Evolutionary conservation across 208 protist species (phyloP).

Genomic region (Strigomonas galati): DNA sequence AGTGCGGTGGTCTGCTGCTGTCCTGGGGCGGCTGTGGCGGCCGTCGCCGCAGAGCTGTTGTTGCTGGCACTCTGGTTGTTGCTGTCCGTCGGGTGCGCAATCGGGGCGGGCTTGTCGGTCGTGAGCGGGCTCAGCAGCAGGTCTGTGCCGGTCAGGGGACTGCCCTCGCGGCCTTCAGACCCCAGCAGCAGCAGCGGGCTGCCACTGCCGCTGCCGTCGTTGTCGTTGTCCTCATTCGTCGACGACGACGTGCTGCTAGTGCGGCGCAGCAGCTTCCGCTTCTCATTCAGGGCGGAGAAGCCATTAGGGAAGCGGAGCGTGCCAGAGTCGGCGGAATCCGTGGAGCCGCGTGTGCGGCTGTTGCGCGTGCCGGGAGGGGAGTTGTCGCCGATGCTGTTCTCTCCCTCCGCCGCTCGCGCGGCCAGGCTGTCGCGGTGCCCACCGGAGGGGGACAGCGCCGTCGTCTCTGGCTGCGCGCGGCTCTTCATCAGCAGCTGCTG

Average conservation of each 20-base stretch:
- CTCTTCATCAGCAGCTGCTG: constrained; percentile 3
- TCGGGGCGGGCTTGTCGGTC: neutral
- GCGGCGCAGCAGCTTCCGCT: neutral
- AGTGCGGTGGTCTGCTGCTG: neutral
- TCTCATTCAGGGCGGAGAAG: neutral
- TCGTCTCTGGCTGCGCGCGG: neutral
- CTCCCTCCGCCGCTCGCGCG: no score
- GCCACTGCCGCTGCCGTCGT: no score
- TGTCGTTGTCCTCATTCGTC: no score
- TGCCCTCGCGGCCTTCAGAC: neutral
- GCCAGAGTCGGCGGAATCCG: neutral
- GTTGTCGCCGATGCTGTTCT: neutral
- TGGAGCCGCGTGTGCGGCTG: neutral
- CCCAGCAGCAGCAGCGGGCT: neutral
- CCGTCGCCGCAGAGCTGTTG: no score
- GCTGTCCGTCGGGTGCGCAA: neutral
- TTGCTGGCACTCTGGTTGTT: neutral
- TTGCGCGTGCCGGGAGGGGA: neutral
- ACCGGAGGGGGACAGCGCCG: neutral
- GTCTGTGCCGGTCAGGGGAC: neutral
- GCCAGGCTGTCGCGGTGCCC: neutral
- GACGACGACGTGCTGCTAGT: neutral
- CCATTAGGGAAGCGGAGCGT: neutral
- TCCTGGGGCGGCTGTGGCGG: no score
- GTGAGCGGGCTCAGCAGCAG: neutral